Evolutionary conservation across 495 filamentous ascomycete species (phyloP), one percentile per base, ranked within the genome.

Genomic region (Sphaerosporella brunnea): DNA sequence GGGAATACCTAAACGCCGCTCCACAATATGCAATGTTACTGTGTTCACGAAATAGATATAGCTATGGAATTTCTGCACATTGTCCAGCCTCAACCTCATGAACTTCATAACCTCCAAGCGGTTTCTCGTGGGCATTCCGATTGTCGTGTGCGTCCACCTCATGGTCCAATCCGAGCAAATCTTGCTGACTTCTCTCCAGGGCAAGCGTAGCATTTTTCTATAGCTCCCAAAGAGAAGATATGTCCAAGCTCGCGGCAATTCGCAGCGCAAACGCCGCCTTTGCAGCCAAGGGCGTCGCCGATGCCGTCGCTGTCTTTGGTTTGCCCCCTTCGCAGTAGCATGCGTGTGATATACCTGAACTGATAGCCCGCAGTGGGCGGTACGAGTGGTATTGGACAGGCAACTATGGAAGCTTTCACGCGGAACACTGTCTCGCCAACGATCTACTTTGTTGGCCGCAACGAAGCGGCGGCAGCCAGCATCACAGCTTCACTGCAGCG

Each of bases 361-460:
- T 5, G 13, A 5, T 32, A n/a, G n/a, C 24, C 3, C 18, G 11
- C 18, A 58, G 75, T 75, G 13, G 77, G 80, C 38, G 79, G 66
- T 20, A 83, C 80, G 0, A 70, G 68, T 26, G 80, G 77, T 28
- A 74, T 84, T 46, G 76, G 73, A 34, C 66, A 74, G 51, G 53
- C 66, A n/a, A 74, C 75, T 4, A 64, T 79, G 47, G 72, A 65
- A 45, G 56, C 68, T 24, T 75, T 82, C 42, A 69, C 70, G 2
- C 62, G 68, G 24, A 50, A 72, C 38, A 64, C 76, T 5, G 32
- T 58, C 8, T 53, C 62, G 32, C 73, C 53, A 49, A 75, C 32
- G 54, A 72, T 50, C 62, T 74, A 66, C 53, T 66, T 72, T 24
- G 28, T 68, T 24, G 70, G 69, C 7, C 62, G 39, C 21, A 59